A percentile compares a stretch with the other conserved stretches of the same genome.
Evolutionary conservation across 2,329 filamentous ascomycete genomes (phyloP).

Genomic region (Podosphaera xanthii): DNA sequence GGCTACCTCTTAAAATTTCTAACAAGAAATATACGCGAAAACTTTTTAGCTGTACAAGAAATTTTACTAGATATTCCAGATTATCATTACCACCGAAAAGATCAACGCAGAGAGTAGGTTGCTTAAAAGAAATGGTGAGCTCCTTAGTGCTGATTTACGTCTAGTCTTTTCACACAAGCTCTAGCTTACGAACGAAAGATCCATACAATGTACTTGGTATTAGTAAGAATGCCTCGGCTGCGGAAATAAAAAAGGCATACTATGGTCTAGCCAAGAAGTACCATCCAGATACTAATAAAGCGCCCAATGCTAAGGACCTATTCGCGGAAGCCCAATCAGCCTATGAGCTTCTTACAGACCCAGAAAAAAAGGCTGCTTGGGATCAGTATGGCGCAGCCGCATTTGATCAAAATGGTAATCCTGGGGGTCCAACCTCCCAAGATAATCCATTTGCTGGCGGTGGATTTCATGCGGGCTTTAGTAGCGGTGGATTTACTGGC

Average conservation of each 20-base stretch:
- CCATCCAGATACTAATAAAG: constrained; percentile 96
- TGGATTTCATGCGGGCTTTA: constrained; percentile 28
- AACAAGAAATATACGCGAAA: constrained; percentile 7
- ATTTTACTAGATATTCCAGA: constrained; percentile 3
- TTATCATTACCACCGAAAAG: background rate
- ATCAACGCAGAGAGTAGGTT: constrained; percentile 10
- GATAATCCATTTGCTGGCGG: constrained; percentile 35
- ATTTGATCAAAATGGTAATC: constrained; percentile 49
- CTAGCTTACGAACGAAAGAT: constrained; percentile 29
- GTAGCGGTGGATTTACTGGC: constrained; percentile 40
- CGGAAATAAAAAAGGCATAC: constrained; percentile 95
- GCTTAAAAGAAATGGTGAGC: background rate
- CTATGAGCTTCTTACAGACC: constrained; percentile 81
- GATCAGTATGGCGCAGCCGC: constrained; percentile 77
- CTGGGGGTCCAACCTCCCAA: constrained; percentile 23
- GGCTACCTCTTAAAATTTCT: constrained; percentile 5
- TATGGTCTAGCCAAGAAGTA: constrained; percentile 95
- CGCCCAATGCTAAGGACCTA: constrained; percentile 75
- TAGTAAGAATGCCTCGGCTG: constrained; percentile 51
- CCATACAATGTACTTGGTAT: constrained; percentile 80
- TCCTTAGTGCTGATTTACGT: constrained; percentile 1
- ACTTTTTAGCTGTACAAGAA: constrained; percentile 5
- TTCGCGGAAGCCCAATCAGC: constrained; percentile 83
- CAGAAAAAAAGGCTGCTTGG: constrained; percentile 78
- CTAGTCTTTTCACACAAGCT: constrained; percentile 15